Conservation (phyloP, 441 rosid species). For the Erodium texanum region DNA sequence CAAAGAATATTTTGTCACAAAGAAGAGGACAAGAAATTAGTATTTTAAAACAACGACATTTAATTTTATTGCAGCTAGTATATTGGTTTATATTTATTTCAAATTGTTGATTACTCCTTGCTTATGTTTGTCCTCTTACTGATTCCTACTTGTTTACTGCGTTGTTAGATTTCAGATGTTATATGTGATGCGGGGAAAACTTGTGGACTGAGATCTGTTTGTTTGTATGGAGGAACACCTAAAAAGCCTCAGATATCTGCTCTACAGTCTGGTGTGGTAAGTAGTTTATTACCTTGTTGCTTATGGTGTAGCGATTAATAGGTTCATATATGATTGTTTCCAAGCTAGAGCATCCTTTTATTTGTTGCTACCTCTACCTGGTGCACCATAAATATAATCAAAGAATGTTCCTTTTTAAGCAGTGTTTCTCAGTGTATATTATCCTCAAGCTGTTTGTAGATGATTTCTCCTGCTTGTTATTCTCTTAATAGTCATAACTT, state of each 20-base stretch:
- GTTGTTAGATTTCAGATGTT: constrained; percentile 63
- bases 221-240: constrained; percentile 82
- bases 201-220: constrained; percentile 64
- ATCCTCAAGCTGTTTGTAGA: neutral
- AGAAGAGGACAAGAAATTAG: neutral
- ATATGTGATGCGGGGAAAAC: constrained; percentile 69
- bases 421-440: neutral
- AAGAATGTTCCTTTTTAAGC: neutral
- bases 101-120: neutral
- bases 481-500: neutral
- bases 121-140: neutral
- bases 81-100: neutral
- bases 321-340: neutral
- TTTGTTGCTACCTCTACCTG: neutral
- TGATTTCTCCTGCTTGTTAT: neutral
- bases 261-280: constrained; percentile 70
- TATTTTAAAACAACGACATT: neutral
- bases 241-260: constrained; percentile 73
- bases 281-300: constrained; percentile 17
- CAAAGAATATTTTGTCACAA: neutral
- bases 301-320: constrained; percentile 1
- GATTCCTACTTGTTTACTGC: neutral
- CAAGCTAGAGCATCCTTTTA: neutral
- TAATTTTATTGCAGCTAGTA: neutral
- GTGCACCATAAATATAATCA: neutral